Percentiles rank a stretch among this genome's conserved stretches.
phyloP scores from a whole-genome alignment of 2,329 filamentous ascomycete genomes.

The Penicillium sp. region DNA sequence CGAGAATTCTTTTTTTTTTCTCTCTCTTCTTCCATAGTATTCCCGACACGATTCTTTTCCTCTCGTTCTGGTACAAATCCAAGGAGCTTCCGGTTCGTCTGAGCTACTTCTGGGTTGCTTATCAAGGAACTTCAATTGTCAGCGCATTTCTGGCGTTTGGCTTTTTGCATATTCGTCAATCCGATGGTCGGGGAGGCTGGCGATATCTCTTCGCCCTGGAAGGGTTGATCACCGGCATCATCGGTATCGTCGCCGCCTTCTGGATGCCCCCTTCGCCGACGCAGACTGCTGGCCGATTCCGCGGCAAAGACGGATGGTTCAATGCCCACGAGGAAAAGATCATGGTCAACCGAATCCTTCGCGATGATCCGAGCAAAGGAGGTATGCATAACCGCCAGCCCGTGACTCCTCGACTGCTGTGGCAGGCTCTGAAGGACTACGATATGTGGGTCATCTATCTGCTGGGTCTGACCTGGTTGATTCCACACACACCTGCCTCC shows the following conservation, averaged over 20 bases:
- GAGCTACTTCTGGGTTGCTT: conserved; percentile 65
- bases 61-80: conserved; percentile 71
- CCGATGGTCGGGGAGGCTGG: conserved; percentile 38
- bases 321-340: conserved; percentile 62
- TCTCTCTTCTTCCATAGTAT: conserved; percentile 22
- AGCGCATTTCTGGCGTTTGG: conserved; percentile 45
- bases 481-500: conserved; percentile 32
- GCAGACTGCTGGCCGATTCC: conserved; percentile 56
- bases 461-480: conserved; percentile 42
- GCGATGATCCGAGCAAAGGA: conserved; percentile 53
- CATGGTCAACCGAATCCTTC: conserved; percentile 58
- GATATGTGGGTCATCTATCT: conserved; percentile 55
- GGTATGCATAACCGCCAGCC: conserved; percentile 57
- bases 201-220: conserved; percentile 40
- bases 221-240: conserved; percentile 46
- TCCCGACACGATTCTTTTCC: conserved; percentile 47
- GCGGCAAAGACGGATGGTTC: conserved; percentile 60
- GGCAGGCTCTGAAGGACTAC: conserved; percentile 48
- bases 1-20: too few relatives aligned
- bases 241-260: conserved; percentile 52
- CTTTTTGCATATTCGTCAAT: conserved; percentile 35
- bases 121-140: conserved; percentile 44
- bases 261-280: conserved; percentile 62
- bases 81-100: conserved; percentile 63
- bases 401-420: conserved; percentile 44